These are phyloP conservation scores for Kwoniella botswanensis DNA, from an alignment of 768 basidiomycete species.

Conservation along the genomic window DNA sequence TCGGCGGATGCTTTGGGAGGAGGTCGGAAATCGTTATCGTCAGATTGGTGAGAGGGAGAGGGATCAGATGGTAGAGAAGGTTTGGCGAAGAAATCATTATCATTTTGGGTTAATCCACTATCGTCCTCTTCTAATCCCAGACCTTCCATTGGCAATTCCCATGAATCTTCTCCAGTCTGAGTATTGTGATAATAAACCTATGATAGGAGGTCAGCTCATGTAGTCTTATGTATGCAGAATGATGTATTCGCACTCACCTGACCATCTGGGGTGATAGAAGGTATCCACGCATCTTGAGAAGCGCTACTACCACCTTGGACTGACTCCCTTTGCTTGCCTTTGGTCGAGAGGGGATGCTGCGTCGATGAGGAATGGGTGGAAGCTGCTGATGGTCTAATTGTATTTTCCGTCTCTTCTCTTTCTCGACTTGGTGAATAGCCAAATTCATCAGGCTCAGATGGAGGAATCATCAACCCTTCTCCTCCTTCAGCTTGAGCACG, in stretches of 20 bases:
- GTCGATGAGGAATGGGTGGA: conserved; percentile 12
- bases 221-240: neutral
- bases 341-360: neutral
- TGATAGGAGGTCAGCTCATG: neutral
- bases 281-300: conserved; percentile 78
- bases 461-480: neutral
- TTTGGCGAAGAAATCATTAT: conserved; percentile 27
- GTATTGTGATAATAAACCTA: conserved; percentile 97
- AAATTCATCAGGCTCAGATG: conserved; percentile 11
- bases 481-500: conserved; percentile 18
- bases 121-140: conserved; percentile 20
- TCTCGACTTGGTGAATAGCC: conserved; percentile 14
- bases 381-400: conserved; percentile 21
- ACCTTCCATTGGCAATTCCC: conserved; percentile 69
- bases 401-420: conserved; percentile 40
- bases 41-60: conserved; percentile 50
- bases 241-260: conserved; percentile 64
- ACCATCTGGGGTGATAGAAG: conserved; percentile 77
- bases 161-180: conserved; percentile 64
- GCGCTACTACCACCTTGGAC: conserved; percentile 1
- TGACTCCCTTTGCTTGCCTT: conserved; percentile 9
- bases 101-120: conserved; percentile 15
- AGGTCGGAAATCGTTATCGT: conserved; percentile 31
- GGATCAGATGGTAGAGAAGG: conserved; percentile 14
- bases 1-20: conserved; percentile 30